Evolutionary conservation across 2,329 filamentous ascomycete genomes (phyloP).

Genomic region (Fusarium mexicanum): DNA sequence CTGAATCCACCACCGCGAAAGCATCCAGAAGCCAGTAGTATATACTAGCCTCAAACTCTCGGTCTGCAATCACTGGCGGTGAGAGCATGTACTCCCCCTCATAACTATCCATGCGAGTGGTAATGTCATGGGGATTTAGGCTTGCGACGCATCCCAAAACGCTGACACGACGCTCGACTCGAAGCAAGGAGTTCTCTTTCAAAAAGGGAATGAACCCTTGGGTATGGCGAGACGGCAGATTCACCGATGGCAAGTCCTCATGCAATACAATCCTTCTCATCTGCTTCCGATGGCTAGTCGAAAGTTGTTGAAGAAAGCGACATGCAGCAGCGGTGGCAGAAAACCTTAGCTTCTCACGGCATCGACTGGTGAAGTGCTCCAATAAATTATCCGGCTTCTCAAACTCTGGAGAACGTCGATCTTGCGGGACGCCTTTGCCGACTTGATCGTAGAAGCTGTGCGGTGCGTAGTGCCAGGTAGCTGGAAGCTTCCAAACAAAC

Average conservation of each 20-base stretch:
- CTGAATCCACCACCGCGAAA: background rate
- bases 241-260: background rate
- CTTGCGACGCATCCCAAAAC: background rate
- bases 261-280: background rate
- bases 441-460: rapidly evolving
- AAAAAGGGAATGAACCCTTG: background rate
- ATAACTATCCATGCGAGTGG: rapidly evolving
- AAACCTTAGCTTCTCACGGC: background rate
- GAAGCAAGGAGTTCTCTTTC: constrained; percentile 13
- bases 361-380: background rate
- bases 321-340: constrained; percentile 19
- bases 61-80: background rate
- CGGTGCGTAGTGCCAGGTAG: background rate
- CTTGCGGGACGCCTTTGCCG: background rate
- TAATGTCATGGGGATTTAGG: rapidly evolving
- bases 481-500: background rate
- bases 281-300: background rate
- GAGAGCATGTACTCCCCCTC: background rate
- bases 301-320: constrained; percentile 3
- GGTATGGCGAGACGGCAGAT: background rate
- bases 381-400: background rate
- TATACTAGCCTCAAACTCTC: rapidly evolving
- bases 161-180: constrained; percentile 9
- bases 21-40: constrained; percentile 2
- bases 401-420: background rate